Conservation (phyloP, 2,329 filamentous ascomycete genomes). For the Scedosporium aurantiacum region DNA sequence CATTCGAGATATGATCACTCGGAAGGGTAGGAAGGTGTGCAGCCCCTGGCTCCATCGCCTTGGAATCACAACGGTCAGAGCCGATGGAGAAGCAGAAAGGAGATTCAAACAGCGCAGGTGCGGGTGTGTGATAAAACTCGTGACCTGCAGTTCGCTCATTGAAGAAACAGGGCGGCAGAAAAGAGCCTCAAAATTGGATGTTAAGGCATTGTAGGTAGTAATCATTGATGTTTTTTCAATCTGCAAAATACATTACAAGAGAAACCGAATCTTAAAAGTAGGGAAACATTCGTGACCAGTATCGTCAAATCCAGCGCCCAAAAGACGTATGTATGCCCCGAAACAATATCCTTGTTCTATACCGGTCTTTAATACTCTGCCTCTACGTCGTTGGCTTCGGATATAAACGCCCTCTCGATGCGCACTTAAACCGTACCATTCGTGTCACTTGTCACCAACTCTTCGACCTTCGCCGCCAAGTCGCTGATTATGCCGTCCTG, state of each 20-base stretch:
- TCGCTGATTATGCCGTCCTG: constrained; percentile 18
- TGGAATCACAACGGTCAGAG: neutral
- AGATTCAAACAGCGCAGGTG: neutral
- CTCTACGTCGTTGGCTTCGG: neutral
- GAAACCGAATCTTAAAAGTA: neutral
- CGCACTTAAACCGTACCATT: neutral
- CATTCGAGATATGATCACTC: neutral
- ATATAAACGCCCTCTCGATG: no score
- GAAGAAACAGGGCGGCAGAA: neutral
- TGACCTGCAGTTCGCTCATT: neutral
- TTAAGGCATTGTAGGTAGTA: neutral
- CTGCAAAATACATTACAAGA: neutral
- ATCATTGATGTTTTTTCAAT: neutral
- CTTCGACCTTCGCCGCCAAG: constrained; percentile 23
- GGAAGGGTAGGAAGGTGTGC: neutral
- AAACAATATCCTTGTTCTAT: neutral
- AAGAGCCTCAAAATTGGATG: neutral
- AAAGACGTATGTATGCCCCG: neutral
- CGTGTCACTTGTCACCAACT: constrained; percentile 15
- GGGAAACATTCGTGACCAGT: neutral
- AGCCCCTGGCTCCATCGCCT: neutral
- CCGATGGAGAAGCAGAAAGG: neutral
- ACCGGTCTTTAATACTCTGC: neutral
- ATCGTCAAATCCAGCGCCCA: neutral
- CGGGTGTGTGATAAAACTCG: neutral